Base-by-base conservation (phyloP, 108 stramenopile genomes). In the Skeletonema grethae region DNA sequence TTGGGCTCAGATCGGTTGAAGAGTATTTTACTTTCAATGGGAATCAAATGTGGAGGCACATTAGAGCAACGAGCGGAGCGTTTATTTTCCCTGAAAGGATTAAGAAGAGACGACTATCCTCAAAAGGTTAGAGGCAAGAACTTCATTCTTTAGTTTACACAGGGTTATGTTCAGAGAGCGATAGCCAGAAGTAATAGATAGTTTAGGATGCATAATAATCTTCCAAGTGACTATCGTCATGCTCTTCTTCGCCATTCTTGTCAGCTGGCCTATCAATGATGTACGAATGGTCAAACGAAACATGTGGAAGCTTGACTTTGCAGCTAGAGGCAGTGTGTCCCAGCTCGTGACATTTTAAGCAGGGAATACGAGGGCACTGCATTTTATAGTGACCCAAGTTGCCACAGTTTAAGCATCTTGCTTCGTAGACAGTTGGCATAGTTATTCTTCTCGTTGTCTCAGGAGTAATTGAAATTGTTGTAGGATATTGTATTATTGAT, bases 1-100 rank as follows among this genome's bases (percentile, higher is more conserved):
- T 71, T 99, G 65, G 97, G 96, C 35, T 64, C 96, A 68, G 95
- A 96, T 55, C 82, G 92, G 9, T 71, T 99, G 63, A 97, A 95
- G 83, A 76, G 74, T 25, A 95, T 91, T 5, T 75, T 98, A 39
- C 70, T 88, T 63, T 91, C 88, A 6, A 70, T 96, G 46, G 92
- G 90, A 32, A 76, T 95, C 16, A 99, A 99, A 74, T 98, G 97
- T 66, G 98, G 82, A 50, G 93, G 93, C 3, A 83, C 90, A 13
- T 59, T 87, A 29, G 56, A 89, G 57, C 87, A 98, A 71, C 83
- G 98, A 15, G 98, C 97, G 1, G 73, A 79, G 30, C 73, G 98
- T 0, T 80, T 99, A 7, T 93, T 95, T 56, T 85, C 95, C 11
- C 68, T 97, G 61, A 97, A 96, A 70, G 97, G 98, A 28, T 61